Evolutionary conservation across 1,139 yeast genomes (phyloP).

Genomic region (Suhomyces kunorum): DNA sequence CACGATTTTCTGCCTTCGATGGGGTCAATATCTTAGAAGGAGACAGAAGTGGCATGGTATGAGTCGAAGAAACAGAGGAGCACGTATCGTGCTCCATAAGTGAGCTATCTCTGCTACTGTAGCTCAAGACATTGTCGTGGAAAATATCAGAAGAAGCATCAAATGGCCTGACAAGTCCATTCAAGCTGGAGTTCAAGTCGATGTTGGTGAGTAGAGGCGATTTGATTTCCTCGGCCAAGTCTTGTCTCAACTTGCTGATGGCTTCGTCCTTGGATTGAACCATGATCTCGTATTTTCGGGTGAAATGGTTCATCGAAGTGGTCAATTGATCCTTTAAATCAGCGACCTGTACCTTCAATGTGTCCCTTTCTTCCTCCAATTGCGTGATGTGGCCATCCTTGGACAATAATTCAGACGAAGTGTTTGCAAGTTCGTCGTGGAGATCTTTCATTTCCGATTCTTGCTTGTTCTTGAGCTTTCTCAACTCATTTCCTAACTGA

Average conservation of each 20-base stretch:
- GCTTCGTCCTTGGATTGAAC: constrained; percentile 10
- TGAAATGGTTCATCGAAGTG: constrained; percentile 13
- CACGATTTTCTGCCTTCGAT: constrained; percentile 7
- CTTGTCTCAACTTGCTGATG: constrained; percentile 12
- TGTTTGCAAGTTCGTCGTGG: constrained; percentile 12
- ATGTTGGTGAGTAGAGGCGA: constrained; percentile 13
- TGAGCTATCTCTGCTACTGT: constrained; percentile 11
- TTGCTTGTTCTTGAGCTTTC: constrained; percentile 9
- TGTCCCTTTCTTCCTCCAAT: constrained; percentile 11
- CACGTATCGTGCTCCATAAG: constrained; percentile 10
- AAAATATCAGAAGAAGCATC: constrained; percentile 13
- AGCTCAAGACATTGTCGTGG: constrained; percentile 12
- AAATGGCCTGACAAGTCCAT: constrained; percentile 8
- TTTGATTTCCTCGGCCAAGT: constrained; percentile 11
- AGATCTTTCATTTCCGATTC: constrained; percentile 13
- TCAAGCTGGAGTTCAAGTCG: constrained; percentile 7
- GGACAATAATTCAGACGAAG: constrained; percentile 8
- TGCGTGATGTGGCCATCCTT: constrained; percentile 10
- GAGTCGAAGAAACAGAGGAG: constrained; percentile 10
- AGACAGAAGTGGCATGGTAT: not conserved
- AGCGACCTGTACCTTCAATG: constrained; percentile 6
- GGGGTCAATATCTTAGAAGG: constrained; percentile 16
- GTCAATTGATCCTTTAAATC: constrained; percentile 19
- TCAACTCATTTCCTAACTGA: constrained; percentile 12
- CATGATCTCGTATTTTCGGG: constrained; percentile 12